Base-by-base conservation (phyloP, 2,329 filamentous ascomycete genomes). In the Dactylella cylindrospora region DNA sequence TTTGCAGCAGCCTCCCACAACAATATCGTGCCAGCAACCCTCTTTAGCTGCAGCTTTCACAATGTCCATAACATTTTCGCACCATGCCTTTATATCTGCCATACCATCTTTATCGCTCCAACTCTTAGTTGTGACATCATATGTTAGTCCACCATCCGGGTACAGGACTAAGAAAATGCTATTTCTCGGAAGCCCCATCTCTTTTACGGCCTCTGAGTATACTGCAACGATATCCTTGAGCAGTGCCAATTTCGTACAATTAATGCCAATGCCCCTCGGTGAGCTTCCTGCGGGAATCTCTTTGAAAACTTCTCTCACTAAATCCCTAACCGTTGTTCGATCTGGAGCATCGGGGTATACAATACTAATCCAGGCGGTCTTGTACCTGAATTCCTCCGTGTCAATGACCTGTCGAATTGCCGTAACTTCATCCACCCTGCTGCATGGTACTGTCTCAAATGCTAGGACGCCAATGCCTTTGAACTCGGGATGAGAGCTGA, bases 1-100 rank as follows among this genome's bases (percentile, higher is more conserved):
- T 23, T 61, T 61, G 15, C 55, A 61, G 22, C 55, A 61, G 3
- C 55, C 55, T 13, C 55, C 55, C 15, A 61, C 28, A 20, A 61
- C 9, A 20, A 59, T 39, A n/a, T 13, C 19, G 5, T 39, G 31
- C 53, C 53, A 59, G 29, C 45, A 59, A 8, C 32, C 45, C 25
- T 44, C 45, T n/a, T 43, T 26, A 1, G 7, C 19, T 3, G 32
- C 47, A 19, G 46, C 46, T 10, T 25, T 26, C 15, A 26, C 46
- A 12, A 47, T 40, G 2, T 47, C 40, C 5, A 15, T 15, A 15
- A 61, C n/a, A 13, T 25, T 9, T 8, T 47, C 38, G 36, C 46
- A 40, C 55, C 55, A 61, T 17, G 31, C 47, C 15, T 47, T 47
- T n/a, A 43, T 36, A 29, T 53, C 47, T 13, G 46, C 55, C 15